Percentiles rank a stretch among this genome's conserved stretches.
phyloP scores from a whole-genome alignment of 331 rosid genomes.

The Arachis monticola region DNA sequence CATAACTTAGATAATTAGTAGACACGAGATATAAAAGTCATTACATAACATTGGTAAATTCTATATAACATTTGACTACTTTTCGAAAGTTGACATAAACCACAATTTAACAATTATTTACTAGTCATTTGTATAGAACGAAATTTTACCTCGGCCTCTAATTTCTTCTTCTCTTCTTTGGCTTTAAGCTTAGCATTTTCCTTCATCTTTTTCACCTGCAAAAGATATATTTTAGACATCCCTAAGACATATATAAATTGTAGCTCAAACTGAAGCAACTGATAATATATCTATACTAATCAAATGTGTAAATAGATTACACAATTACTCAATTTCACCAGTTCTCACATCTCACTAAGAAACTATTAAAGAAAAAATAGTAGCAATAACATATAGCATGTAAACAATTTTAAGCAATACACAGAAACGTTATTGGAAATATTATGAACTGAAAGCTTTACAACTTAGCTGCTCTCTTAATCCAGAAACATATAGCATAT shows the following conservation, averaged over 20 bases:
- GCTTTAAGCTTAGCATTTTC: constrained; percentile 80
- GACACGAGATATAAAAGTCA: background rate
- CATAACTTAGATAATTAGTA: background rate
- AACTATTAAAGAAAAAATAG: too few species aligned
- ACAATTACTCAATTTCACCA: too few species aligned
- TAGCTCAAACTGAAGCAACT: background rate
- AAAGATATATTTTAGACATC: background rate
- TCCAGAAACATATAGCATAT: too few species aligned
- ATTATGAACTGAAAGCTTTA: too few species aligned
- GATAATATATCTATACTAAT: too few species aligned
- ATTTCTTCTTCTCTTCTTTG: constrained; percentile 83
- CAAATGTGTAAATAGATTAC: too few species aligned
- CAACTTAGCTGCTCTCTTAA: too few species aligned
- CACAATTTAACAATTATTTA: background rate
- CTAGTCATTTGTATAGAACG: too few species aligned
- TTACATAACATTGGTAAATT: background rate
- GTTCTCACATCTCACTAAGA: too few species aligned
- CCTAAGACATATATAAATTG: background rate
- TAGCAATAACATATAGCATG: too few species aligned
- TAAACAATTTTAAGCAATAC: too few species aligned
- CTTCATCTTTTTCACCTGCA: constrained; percentile 83
- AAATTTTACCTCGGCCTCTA: constrained; percentile 44
- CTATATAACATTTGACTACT: constrained; percentile 27
- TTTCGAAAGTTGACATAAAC: constrained; percentile 13
- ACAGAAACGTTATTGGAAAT: too few species aligned